Conservation (phyloP, 2,329 filamentous ascomycete genomes). For the Drechslera avenae region DNA sequence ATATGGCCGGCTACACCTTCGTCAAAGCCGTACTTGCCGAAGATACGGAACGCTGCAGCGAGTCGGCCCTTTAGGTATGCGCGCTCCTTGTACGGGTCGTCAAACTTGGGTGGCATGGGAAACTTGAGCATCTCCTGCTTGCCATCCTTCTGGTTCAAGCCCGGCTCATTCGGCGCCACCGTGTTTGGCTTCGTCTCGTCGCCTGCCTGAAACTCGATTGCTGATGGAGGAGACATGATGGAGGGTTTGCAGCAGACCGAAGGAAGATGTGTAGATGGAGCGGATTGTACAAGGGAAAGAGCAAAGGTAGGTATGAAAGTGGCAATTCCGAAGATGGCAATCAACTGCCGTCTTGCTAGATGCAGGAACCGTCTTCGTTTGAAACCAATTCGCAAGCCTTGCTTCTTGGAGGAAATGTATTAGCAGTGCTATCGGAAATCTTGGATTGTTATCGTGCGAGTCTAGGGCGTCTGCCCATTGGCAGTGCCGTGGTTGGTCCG, state of each 20-base stretch:
- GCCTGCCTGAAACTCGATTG: constrained; percentile 34
- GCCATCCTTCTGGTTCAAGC: constrained; percentile 33
- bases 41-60: constrained; percentile 48
- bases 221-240: constrained; percentile 39
- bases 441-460: not conserved
- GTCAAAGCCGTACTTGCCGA: constrained; percentile 48
- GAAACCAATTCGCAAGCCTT: too few relatives aligned
- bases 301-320: too few relatives aligned
- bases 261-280: not conserved
- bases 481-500: constrained; percentile 3
- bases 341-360: too few relatives aligned
- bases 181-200: constrained; percentile 34
- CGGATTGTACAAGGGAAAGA: not conserved
- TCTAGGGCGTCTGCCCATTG: not conserved
- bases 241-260: not conserved
- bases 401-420: too few relatives aligned
- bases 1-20: constrained; percentile 66
- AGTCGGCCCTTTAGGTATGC: constrained; percentile 47
- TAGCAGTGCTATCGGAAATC: not conserved
- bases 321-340: too few relatives aligned
- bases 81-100: constrained; percentile 46
- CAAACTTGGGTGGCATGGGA: constrained; percentile 43
- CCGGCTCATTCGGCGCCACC: constrained; percentile 40
- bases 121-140: constrained; percentile 33
- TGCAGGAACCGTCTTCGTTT: too few relatives aligned